Base-by-base conservation (phyloP, 2,329 filamentous ascomycete genomes). In the Aspergillus ruber region DNA sequence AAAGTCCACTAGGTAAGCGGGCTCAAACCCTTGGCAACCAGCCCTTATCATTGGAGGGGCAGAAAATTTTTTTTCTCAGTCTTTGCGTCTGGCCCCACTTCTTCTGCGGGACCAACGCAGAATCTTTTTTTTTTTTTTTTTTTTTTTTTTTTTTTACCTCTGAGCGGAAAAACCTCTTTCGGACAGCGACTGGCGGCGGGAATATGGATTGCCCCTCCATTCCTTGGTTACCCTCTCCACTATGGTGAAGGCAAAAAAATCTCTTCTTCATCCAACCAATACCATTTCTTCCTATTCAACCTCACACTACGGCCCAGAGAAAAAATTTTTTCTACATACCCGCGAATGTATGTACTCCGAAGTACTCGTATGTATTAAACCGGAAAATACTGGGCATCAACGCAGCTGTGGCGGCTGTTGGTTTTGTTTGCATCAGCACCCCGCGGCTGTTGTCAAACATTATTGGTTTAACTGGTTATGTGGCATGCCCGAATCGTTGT, bases 351-450 rank as follows among this genome's bases (percentile, higher is more conserved):
- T 2, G 23, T 8, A 25, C 8, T 25, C 21, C 21, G 21, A 25
- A 5, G 3, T 29, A 29, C 9, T 29, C 25, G 25, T 12, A 29
- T 12, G 4, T 29, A 21, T 21, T 6, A 29, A 12, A 29, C 25
- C 10, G 10, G 10, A 29, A 29, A 29, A 29, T 29, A 57, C 65
- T 67, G 65, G 65, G 65, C 65, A 68, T 64, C 65, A 66, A 68
- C 62, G 60, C 64, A 66, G 57, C 52, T 47, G 56, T 53, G 54
- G 49, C 48, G 43, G 35, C 17, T 54, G 49, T 51, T 57, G 46
- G 38, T 15, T 38, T 21, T 54, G 49, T 59, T 56, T 60, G 52
- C 51, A 55, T 47, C 48, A 49, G 45, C 51, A 56, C 54, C 56
- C 58, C 56, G 54, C 55, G 56, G 58, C 50, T 47, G 36, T 32